Conservation (phyloP, 2,329 filamentous ascomycete species). For the Gyromitra esculenta region DNA sequence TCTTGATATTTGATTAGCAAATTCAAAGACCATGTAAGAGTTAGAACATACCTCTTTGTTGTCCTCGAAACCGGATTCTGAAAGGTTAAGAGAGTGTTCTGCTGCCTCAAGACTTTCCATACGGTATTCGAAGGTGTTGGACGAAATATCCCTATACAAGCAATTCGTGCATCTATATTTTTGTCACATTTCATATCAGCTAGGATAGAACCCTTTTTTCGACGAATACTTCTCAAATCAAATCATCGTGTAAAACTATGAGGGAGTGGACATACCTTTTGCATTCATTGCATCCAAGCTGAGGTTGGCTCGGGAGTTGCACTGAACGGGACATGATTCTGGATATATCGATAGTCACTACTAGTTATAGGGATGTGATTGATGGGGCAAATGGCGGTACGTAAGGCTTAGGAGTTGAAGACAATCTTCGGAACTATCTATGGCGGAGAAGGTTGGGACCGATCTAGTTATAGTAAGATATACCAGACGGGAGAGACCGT, state of each 20-base stretch:
- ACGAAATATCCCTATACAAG: neutral
- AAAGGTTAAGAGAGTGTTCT: neutral
- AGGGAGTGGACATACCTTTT: neutral
- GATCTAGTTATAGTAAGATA: neutral
- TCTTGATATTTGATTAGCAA: neutral
- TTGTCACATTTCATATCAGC: neutral
- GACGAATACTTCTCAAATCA: neutral
- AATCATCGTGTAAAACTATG: neutral
- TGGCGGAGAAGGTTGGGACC: neutral
- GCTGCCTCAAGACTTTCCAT: neutral
- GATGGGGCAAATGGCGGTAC: neutral
- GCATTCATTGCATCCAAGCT: neutral
- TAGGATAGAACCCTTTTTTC: neutral
- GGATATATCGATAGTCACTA: neutral
- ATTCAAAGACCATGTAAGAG: neutral
- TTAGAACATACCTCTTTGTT: neutral
- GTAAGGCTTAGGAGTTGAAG: neutral
- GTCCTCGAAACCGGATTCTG: neutral
- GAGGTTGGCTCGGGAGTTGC: neutral
- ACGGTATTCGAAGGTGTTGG: neutral
- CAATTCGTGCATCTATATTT: slow-evolving; percentile 10
- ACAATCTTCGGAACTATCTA: neutral
- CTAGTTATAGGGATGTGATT: neutral
- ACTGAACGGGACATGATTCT: neutral
- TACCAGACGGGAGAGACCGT: too few species aligned